phyloP scores from a whole-genome alignment of 331 rosid genomes.

The Quercus tomentella region DNA sequence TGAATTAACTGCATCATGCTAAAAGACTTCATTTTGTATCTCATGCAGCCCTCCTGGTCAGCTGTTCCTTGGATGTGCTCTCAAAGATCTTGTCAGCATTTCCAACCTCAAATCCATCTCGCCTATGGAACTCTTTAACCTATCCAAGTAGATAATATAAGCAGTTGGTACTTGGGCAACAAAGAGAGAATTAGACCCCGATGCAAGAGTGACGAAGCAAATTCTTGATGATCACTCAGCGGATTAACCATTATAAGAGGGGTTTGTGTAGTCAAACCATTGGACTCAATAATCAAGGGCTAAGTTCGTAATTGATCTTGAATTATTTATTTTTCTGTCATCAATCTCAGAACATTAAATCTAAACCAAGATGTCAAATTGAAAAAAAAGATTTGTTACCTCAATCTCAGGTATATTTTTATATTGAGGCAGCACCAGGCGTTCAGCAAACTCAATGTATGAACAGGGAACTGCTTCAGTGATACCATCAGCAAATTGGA shows the following conservation, averaged over 20 bases:
- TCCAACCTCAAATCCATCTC: conserved; percentile 97
- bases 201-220: not conserved
- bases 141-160: conserved; percentile 25
- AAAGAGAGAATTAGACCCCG: not conserved
- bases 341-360: not conserved
- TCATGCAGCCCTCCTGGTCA: conserved; percentile 48
- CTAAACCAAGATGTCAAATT: not conserved
- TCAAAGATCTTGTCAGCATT: conserved; percentile 97
- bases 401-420: conserved; percentile 49
- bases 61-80: conserved; percentile 86
- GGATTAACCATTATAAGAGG: not conserved
- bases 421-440: conserved; percentile 73
- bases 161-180: not conserved
- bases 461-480: conserved; percentile 78
- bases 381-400: conserved; percentile 33
- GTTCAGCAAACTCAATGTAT: conserved; percentile 93
- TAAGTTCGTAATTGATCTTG: not conserved
- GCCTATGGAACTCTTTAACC: conserved; percentile 79
- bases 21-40: not conserved
- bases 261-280: not conserved
- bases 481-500: conserved; percentile 67
- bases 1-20: not conserved
- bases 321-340: not conserved
- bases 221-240: not conserved
- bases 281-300: not conserved